Evolutionary conservation across 2,329 filamentous ascomycete genomes (phyloP).

Genomic region (Fusarium sp.): DNA sequence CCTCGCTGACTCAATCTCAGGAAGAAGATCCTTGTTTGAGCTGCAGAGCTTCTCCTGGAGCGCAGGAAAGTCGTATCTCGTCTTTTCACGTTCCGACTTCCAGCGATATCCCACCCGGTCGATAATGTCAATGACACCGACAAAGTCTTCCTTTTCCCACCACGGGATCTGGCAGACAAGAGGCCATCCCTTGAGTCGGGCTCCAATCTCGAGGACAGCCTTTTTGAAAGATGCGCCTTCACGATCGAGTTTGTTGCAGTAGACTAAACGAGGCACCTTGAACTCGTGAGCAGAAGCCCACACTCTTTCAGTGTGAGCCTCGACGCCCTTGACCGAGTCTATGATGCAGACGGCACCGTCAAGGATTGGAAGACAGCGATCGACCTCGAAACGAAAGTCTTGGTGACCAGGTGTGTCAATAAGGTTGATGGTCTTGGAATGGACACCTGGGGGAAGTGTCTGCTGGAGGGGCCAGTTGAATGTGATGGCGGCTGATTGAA

Average conservation of each 20-base stretch:
- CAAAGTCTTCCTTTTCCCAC: constrained; percentile 86
- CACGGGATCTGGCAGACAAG: constrained; percentile 95
- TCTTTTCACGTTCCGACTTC: constrained; percentile 60
- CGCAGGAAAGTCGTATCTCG: constrained; percentile 44
- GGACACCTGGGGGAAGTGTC: constrained; percentile 53
- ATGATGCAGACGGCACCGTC: constrained; percentile 94
- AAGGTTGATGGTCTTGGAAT: constrained; percentile 81
- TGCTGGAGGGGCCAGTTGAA: constrained; percentile 85
- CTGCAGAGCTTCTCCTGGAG: constrained; percentile 55
- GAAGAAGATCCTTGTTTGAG: constrained; percentile 64
- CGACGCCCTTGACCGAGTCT: constrained; percentile 92
- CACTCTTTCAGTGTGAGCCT: constrained; percentile 96
- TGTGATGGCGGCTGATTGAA: constrained; percentile 96
- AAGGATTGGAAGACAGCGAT: constrained; percentile 87
- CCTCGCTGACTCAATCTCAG: constrained; percentile 81
- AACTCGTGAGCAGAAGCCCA: constrained; percentile 92
- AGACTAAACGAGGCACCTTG: constrained; percentile 82
- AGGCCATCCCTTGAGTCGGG: constrained; percentile 84
- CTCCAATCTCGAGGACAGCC: constrained; percentile 87
- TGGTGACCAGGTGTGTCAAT: constrained; percentile 98
- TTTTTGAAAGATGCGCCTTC: constrained; percentile 84
- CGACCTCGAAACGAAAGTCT: constrained; percentile 96
- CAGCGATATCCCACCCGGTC: constrained; percentile 81
- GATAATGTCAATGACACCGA: constrained; percentile 87
- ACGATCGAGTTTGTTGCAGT: constrained; percentile 83